phyloP scores from a whole-genome alignment of 352 stramenopile genomes.

The Globisporangium cederbergense region DNA sequence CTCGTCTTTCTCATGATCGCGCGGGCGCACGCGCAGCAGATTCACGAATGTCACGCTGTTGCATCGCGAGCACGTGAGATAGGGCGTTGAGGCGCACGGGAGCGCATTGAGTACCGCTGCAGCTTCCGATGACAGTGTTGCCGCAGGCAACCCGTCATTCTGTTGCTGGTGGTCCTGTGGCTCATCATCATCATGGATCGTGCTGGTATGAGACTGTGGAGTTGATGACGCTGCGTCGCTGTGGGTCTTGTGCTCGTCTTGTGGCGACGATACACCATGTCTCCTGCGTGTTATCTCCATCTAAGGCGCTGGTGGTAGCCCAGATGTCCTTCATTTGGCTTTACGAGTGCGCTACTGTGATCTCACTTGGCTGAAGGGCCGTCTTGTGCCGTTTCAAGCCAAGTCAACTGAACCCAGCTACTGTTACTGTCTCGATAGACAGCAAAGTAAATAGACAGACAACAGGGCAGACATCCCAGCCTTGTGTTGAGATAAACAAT shows the following conservation, averaged over 20 bases:
- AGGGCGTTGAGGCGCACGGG: conserved; percentile 49
- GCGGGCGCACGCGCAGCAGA: conserved; percentile 36
- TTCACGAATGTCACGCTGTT: conserved; percentile 80
- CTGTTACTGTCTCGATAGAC: too few relatives aligned
- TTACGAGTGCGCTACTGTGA: neutral
- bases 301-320: neutral
- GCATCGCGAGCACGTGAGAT: conserved; percentile 74
- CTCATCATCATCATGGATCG: neutral
- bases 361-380: neutral
- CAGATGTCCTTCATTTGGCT: conserved; percentile 4
- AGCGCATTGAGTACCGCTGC: conserved; percentile 16
- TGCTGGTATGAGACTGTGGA: neutral
- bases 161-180: neutral
- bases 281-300: conserved; percentile 7
- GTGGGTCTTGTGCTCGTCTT: neutral
- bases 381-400: neutral
- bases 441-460: too few relatives aligned
- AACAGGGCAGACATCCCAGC: too few relatives aligned
- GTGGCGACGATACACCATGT: neutral
- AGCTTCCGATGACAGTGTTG: conserved; percentile 7
- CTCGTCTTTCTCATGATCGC: conserved; percentile 9
- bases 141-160: neutral
- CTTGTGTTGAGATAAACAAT: too few relatives aligned
- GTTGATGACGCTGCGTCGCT: neutral
- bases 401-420: neutral